These are phyloP conservation scores for Athelia psychrophila DNA, from an alignment of 1,284 basidiomycete species.

Conservation along the genomic window DNA sequence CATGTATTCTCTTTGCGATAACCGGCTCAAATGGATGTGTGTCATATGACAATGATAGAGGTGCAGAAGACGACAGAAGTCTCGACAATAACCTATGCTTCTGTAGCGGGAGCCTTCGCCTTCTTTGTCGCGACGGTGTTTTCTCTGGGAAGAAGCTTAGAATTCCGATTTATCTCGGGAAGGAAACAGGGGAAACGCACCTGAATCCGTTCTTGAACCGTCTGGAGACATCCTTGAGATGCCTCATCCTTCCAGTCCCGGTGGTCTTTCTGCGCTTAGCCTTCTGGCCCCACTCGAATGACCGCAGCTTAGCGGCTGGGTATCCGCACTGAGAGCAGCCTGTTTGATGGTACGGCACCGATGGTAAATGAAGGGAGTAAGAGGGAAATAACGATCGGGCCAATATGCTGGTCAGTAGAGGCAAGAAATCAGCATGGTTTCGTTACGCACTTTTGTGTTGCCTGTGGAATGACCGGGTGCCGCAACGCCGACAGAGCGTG, in stretches of 20 bases:
- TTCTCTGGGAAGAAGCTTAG: conserved; percentile 52
- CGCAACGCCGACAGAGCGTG: conserved; percentile 95
- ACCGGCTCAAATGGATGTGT: too few species aligned
- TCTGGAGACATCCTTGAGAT: conserved; percentile 90
- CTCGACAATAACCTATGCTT: conserved; percentile 34
- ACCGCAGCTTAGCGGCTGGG: conserved; percentile 93
- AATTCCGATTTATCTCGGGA: not conserved
- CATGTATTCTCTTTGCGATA: too few species aligned
- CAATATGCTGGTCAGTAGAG: not conserved
- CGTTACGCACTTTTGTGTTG: conserved; percentile 88
- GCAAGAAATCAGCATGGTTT: not conserved
- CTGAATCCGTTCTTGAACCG: conserved; percentile 99
- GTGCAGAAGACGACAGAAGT: too few species aligned
- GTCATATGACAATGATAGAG: too few species aligned
- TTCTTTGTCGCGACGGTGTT: conserved; percentile 75
- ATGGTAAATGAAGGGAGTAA: conserved; percentile 2
- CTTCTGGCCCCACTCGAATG: conserved; percentile 98
- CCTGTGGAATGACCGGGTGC: conserved; percentile 90
- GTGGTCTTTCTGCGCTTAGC: conserved; percentile 99
- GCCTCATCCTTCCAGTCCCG: conserved; percentile 94
- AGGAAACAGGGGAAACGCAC: conserved; percentile 36
- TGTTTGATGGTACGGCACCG: conserved; percentile 24
- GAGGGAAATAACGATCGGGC: not conserved
- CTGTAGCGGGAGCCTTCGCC: conserved; percentile 38
- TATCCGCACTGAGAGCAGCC: conserved; percentile 97